Conservation (phyloP, 106 monocot genomes). For the Dendrobium huoshanense region DNA sequence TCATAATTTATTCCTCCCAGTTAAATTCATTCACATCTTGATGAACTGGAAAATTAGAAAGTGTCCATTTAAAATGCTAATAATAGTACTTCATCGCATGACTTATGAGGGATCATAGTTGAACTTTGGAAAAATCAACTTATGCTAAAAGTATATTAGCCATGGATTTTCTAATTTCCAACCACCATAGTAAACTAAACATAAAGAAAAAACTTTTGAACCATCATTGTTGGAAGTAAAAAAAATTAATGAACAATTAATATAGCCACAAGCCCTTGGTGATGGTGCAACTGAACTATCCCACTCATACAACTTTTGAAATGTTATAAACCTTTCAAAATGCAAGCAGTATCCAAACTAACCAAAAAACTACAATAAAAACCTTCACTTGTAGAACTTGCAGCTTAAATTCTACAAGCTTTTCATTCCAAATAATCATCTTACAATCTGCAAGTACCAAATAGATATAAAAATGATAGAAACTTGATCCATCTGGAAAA, state of each 20-base stretch:
- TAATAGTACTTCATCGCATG: neutral
- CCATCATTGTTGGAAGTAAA: too few species aligned
- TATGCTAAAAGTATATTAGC: neutral
- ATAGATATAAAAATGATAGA: neutral
- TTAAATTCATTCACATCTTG: constrained; percentile 1
- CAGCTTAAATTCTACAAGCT: neutral
- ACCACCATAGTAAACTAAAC: neutral
- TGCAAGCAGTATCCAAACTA: neutral
- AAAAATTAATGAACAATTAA: too few species aligned
- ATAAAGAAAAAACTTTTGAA: neutral
- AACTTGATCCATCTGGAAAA: neutral
- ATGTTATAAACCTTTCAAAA: neutral
- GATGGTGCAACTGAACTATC: too few species aligned
- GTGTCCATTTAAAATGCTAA: too few species aligned
- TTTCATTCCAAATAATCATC: neutral
- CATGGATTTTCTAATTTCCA: neutral
- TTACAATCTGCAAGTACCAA: neutral
- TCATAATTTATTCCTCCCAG: neutral
- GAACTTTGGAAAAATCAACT: neutral
- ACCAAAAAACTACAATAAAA: neutral
- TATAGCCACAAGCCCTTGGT: too few species aligned
- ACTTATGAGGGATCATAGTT: neutral
- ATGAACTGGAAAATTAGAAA: neutral
- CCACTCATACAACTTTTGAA: neutral
- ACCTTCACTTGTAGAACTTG: neutral